Evolutionary conservation across 1,139 yeast genomes (phyloP).

Genomic region (Blastobotrys apis): DNA sequence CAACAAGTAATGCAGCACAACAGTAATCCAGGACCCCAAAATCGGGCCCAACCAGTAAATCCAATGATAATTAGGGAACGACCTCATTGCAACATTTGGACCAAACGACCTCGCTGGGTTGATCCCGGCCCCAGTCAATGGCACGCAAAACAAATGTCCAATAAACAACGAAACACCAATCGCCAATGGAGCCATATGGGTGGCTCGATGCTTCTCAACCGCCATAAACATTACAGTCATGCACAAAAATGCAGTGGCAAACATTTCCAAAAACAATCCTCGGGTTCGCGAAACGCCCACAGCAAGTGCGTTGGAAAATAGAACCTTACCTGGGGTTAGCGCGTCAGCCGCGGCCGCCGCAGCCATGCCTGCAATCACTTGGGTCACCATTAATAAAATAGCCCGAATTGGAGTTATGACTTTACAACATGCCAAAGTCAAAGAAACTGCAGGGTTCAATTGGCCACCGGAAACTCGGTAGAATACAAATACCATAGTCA

Average conservation of each 20-base stretch:
- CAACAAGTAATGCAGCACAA: constrained; percentile 62
- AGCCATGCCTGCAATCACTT: constrained; percentile 82
- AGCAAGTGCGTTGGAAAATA: constrained; percentile 69
- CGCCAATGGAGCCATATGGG: constrained; percentile 75
- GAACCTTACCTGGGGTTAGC: constrained; percentile 77
- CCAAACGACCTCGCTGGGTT: constrained; percentile 91
- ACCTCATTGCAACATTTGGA: constrained; percentile 66
- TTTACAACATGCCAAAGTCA: constrained; percentile 63
- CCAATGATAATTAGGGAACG: constrained; percentile 85
- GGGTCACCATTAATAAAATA: constrained; percentile 58
- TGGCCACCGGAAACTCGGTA: constrained; percentile 86
- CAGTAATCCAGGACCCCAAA: constrained; percentile 64
- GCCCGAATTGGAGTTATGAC: constrained; percentile 76
- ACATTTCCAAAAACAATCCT: constrained; percentile 80
- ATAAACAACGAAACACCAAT: constrained; percentile 80
- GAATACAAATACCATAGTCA: constrained; percentile 69
- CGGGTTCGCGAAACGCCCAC: constrained; percentile 68
- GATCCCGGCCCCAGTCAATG: constrained; percentile 87
- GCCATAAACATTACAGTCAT: constrained; percentile 77
- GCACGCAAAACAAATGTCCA: constrained; percentile 77
- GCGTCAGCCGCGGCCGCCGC: constrained; percentile 90
- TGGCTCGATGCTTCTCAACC: constrained; percentile 74
- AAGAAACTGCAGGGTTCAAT: constrained; percentile 84
- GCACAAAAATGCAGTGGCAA: constrained; percentile 71
- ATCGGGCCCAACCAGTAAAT: constrained; percentile 89